These are phyloP conservation scores for Pythium folliculosum DNA, from an alignment of 352 stramenopile genomes.

Conservation along the genomic window DNA sequence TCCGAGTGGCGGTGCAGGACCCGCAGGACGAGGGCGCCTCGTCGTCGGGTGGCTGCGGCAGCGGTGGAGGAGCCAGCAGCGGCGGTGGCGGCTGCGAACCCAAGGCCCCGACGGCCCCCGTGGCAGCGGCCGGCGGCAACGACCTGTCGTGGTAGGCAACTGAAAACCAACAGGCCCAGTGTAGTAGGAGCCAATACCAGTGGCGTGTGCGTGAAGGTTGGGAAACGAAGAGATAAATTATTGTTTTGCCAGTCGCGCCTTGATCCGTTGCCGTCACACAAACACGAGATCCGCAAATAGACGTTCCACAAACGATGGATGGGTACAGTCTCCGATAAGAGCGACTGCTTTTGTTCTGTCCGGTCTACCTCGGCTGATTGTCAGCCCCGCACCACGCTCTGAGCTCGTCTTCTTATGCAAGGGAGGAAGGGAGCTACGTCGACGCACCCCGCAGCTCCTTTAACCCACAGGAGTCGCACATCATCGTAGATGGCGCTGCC, in stretches of 20 bases:
- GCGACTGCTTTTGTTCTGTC: background rate
- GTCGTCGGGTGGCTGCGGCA: slow-evolving; percentile 36
- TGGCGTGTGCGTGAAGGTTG: background rate
- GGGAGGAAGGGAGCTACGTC: background rate
- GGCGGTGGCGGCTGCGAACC: slow-evolving; percentile 27
- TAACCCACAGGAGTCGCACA: background rate
- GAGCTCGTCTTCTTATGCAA: slow-evolving; percentile 2
- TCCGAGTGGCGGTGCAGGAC: slow-evolving; percentile 81
- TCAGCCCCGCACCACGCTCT: background rate
- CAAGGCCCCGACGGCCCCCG: slow-evolving; percentile 42
- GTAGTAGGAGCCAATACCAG: background rate
- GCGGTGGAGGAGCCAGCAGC: slow-evolving; percentile 25
- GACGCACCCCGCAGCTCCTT: no score
- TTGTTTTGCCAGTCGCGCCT: slow-evolving; percentile 14
- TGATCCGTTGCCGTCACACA: background rate
- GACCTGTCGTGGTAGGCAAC: slow-evolving; percentile 63
- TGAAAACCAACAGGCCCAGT: background rate
- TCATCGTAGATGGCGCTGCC: slow-evolving; percentile 8
- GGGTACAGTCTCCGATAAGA: slow-evolving; percentile 10
- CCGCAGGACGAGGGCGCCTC: slow-evolving; percentile 26
- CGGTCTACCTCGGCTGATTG: background rate
- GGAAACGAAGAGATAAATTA: slow-evolving; percentile 16
- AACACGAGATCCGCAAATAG: background rate
- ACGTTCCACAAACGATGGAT: background rate
- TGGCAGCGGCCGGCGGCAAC: slow-evolving; percentile 39